Evolutionary conservation across 257 asterid species (phyloP).

Genomic region (Gentiana dahurica): DNA sequence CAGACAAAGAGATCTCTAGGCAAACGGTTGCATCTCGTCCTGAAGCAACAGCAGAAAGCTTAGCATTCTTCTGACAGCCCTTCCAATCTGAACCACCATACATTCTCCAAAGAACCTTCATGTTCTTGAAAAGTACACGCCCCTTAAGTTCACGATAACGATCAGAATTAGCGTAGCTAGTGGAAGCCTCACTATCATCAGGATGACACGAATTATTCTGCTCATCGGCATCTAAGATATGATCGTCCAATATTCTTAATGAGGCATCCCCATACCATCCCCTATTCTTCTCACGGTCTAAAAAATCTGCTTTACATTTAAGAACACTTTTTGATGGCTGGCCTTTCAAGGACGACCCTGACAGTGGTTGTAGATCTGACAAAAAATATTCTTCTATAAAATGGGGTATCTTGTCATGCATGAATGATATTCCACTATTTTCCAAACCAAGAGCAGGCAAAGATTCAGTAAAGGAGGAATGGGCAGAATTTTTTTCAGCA

Average conservation of each 20-base stretch:
- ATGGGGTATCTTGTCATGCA: slow-evolving; percentile 39
- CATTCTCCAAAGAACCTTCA: slow-evolving; percentile 82
- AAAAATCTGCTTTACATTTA: slow-evolving; percentile 20
- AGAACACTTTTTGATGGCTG: slow-evolving; percentile 29
- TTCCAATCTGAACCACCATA: slow-evolving; percentile 86
- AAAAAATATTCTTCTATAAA: slow-evolving; percentile 83
- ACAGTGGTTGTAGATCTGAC: slow-evolving; percentile 61
- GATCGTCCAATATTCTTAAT: slow-evolving; percentile 63
- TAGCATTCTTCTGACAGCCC: slow-evolving; percentile 31
- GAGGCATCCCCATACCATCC: slow-evolving; percentile 73
- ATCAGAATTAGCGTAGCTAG: slow-evolving; percentile 34
- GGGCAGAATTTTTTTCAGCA: slow-evolving; percentile 13
- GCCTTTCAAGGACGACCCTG: slow-evolving; percentile 32
- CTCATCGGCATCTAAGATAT: slow-evolving; percentile 45
- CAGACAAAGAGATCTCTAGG: slow-evolving; percentile 64
- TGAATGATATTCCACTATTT: slow-evolving; percentile 26
- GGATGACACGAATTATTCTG: slow-evolving; percentile 21
- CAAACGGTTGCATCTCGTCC: slow-evolving; percentile 50
- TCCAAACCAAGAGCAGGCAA: slow-evolving; percentile 18
- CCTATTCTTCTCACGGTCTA: slow-evolving; percentile 23
- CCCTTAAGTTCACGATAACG: slow-evolving; percentile 52
- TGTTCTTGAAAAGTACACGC: slow-evolving; percentile 48
- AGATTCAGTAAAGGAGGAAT: slow-evolving; percentile 14
- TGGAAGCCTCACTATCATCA: slow-evolving; percentile 32
- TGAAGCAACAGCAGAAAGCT: slow-evolving; percentile 24